Evolutionary conservation across 208 protist genomes (phyloP).

Genomic region (Porcisia deanei): DNA sequence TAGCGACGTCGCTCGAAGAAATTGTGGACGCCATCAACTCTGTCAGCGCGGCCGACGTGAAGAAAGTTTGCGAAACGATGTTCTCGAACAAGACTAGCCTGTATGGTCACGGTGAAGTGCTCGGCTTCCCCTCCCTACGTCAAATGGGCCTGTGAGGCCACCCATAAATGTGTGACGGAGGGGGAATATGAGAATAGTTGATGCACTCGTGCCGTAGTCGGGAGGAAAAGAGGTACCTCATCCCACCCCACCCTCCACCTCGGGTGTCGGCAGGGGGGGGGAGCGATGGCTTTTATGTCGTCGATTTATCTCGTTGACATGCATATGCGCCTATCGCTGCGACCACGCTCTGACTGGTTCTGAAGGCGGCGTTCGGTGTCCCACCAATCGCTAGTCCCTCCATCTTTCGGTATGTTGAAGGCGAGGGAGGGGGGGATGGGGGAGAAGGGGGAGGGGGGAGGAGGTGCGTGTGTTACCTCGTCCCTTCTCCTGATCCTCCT

Average conservation of each 20-base stretch:
- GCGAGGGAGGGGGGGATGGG: no score
- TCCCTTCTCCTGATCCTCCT: no score
- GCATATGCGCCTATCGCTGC: no score
- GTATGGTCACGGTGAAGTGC: conserved; percentile 81
- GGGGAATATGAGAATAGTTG: neutral
- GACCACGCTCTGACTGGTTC: no score
- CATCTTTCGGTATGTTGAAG: no score
- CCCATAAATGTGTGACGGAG: neutral
- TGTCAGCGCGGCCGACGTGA: conserved; percentile 62
- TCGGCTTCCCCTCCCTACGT: conserved; percentile 79
- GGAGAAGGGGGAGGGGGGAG: no score
- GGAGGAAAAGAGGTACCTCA: neutral
- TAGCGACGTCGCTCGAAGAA: conserved; percentile 47
- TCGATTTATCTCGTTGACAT: no score
- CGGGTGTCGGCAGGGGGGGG: no score
- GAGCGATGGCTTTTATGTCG: neutral
- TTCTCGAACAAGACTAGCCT: conserved; percentile 66
- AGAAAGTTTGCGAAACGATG: conserved; percentile 69
- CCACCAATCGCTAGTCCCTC: no score
- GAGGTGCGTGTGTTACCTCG: no score
- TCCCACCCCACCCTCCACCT: neutral
- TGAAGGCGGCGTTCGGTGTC: no score
- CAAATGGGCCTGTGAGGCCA: conserved; percentile 58
- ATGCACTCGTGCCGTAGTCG: neutral
- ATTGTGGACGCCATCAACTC: conserved; percentile 64